Evolutionary conservation across 2,329 filamentous ascomycete species (phyloP), one percentile per base, ranked within the genome.

Genomic region (Phialophora chinensis): DNA sequence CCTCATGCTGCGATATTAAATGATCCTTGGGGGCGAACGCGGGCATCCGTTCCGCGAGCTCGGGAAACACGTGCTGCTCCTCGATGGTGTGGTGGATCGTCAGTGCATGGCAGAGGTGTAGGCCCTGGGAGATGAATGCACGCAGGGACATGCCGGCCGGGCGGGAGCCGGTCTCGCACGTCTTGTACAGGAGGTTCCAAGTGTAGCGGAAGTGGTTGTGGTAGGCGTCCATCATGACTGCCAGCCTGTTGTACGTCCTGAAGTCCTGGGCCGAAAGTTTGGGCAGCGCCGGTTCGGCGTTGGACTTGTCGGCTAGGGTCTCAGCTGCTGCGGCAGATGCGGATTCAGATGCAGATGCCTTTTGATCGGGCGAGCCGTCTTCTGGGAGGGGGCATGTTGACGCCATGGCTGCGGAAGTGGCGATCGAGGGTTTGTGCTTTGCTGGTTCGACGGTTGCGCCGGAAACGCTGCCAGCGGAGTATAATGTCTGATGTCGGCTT

Each of bases 71-170:
- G 76, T 92, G 87, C 33, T 82, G 79, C 78, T 97, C 93, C 77
- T 97, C 93, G 74, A 96, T 94, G 65, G 80, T 82, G 80, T 97
- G 93, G 79, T 97, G 93, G 65, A 86, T 79, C 10, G 87, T 85
- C n/a, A 97, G 86, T 65, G 90, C 85, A 17, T 84, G 83, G 71
- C 86, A 85, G 76, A 97, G 92, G 57, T 87, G 81, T n/a, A 91
- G 81, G 35, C 89, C 91, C 29, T 84, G 81, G 71, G 82, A 77
- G 71, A 96, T 80, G 77, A 95, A 92, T 70, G 90, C 84, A 31
- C 85, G 84, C 14, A 92, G 84, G 0, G 88, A 87, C 81, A 92
- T 86, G 70, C 84, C 83, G 3, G 80, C 74, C 0, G 90, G 88
- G 0, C 89, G 87, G 67, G 85, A 85, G 66, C 84, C 79, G 54